These are phyloP conservation scores for Aspergillus texensis DNA, from an alignment of 2,329 filamentous ascomycete genomes.

Conservation along the genomic window DNA sequence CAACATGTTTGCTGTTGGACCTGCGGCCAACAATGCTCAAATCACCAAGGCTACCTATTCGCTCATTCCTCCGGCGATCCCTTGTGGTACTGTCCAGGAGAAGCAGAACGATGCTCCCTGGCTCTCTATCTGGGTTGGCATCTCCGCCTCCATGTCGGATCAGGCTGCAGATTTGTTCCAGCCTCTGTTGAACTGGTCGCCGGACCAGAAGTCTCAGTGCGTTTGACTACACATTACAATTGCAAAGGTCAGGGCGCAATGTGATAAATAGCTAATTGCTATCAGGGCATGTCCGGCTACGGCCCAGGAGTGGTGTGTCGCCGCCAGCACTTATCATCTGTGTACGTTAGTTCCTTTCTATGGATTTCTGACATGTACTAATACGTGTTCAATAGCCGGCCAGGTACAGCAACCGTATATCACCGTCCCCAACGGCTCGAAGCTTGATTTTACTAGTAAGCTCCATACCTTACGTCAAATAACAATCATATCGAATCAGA, in stretches of 20 bases:
- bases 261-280: background rate
- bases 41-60: constrained; percentile 16
- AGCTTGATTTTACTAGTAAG: background rate
- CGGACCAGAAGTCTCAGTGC: constrained; percentile 13
- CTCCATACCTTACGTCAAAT: too few relatives aligned
- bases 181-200: constrained; percentile 16
- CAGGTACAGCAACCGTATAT: constrained; percentile 1
- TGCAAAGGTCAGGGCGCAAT: background rate
- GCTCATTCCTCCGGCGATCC: constrained; percentile 6
- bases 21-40: constrained; percentile 4
- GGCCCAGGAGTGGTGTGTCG: constrained; percentile 13
- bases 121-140: constrained; percentile 13
- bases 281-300: constrained; percentile 4
- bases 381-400: background rate
- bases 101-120: constrained; percentile 5
- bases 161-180: constrained; percentile 10
- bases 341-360: background rate
- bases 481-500: background rate
- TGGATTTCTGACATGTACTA: background rate
- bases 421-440: background rate
- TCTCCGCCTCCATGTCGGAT: constrained; percentile 9
- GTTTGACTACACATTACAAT: background rate
- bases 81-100: constrained; percentile 2
- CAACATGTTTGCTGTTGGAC: constrained; percentile 11
- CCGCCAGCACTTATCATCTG: constrained; percentile 9